A percentile compares a stretch with the other conserved stretches of the same genome.
These are phyloP conservation scores for Pseudophaeomoniella oleicola DNA, from an alignment of 2,329 filamentous ascomycete genomes.

Conservation along the genomic window DNA sequence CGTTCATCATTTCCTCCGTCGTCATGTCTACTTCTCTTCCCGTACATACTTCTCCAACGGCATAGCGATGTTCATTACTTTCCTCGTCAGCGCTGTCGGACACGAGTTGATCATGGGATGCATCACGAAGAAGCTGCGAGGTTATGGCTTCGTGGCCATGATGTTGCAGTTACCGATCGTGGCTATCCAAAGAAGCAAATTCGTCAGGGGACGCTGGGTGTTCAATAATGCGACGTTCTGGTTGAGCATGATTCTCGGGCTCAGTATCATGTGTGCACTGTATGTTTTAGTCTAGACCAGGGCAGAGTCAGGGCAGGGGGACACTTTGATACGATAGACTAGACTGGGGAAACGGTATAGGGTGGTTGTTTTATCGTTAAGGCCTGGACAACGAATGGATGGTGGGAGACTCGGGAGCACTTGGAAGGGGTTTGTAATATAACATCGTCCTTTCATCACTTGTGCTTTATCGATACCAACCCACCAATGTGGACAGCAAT, in stretches of 20 bases:
- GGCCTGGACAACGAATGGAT: no score
- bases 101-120: slow-evolving; percentile 97
- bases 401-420: no score
- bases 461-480: no score
- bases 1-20: slow-evolving; percentile 84
- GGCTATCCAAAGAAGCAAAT: slow-evolving; percentile 69
- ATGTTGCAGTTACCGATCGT: slow-evolving; percentile 96
- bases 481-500: no score
- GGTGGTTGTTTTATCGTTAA: no score
- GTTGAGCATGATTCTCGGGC: slow-evolving; percentile 77
- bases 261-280: slow-evolving; percentile 55
- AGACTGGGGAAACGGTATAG: no score
- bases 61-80: slow-evolving; percentile 76
- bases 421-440: no score
- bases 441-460: no score
- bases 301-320: no score
- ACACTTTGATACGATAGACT: no score
- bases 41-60: slow-evolving; percentile 60
- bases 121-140: slow-evolving; percentile 90
- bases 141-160: slow-evolving; percentile 87
- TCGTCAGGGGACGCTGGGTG: slow-evolving; percentile 58
- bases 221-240: slow-evolving; percentile 86
- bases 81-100: slow-evolving; percentile 73
- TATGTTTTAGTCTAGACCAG: slow-evolving; percentile 43
- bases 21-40: slow-evolving; percentile 83